phyloP scores from a whole-genome alignment of 2,329 filamentous ascomycete genomes.

The Colletotrichum tamarilloi region DNA sequence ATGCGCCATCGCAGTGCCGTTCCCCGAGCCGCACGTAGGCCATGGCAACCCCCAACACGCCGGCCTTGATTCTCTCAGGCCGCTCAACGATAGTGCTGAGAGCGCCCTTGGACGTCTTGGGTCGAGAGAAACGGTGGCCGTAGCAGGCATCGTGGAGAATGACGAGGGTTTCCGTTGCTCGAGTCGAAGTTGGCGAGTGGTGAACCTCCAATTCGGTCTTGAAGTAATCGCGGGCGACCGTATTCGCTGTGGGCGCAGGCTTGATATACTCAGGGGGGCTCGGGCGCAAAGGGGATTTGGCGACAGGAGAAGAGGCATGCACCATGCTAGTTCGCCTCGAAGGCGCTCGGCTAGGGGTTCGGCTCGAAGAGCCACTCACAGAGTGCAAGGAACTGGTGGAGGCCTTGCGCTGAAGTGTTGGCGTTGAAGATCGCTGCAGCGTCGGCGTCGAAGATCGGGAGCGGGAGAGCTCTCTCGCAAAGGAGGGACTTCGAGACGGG shows the following conservation, averaged over 20 bases:
- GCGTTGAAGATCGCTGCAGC: slow-evolving; percentile 56
- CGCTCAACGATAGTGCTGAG: slow-evolving; percentile 90
- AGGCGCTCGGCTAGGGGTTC: slow-evolving; percentile 47
- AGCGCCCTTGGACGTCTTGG: slow-evolving; percentile 76
- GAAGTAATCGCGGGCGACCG: slow-evolving; percentile 77
- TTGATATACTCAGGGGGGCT: slow-evolving; percentile 49
- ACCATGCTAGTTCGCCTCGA: slow-evolving; percentile 62
- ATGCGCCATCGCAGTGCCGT: slow-evolving; percentile 76
- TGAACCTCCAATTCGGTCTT: slow-evolving; percentile 75
- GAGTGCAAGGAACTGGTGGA: slow-evolving; percentile 69
- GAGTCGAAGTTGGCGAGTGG: slow-evolving; percentile 56
- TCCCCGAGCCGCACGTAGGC: slow-evolving; percentile 93
- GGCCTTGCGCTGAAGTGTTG: slow-evolving; percentile 64
- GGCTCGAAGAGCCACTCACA: slow-evolving; percentile 47
- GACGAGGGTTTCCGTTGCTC: slow-evolving; percentile 75
- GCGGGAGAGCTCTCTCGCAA: slow-evolving; percentile 52
- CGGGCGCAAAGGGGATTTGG: slow-evolving; percentile 50
- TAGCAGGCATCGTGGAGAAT: slow-evolving; percentile 95
- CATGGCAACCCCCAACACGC: slow-evolving; percentile 81
- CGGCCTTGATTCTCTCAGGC: slow-evolving; percentile 89
- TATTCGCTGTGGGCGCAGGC: slow-evolving; percentile 58
- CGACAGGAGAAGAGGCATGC: slow-evolving; percentile 56
- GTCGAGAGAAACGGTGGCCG: slow-evolving; percentile 89
- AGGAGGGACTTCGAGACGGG: slow-evolving; percentile 56
- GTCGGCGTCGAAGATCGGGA: slow-evolving; percentile 57